Evolutionary conservation across 192 early-diverging fungal species (phyloP).

Genomic region (Oehlia diaphana): DNA sequence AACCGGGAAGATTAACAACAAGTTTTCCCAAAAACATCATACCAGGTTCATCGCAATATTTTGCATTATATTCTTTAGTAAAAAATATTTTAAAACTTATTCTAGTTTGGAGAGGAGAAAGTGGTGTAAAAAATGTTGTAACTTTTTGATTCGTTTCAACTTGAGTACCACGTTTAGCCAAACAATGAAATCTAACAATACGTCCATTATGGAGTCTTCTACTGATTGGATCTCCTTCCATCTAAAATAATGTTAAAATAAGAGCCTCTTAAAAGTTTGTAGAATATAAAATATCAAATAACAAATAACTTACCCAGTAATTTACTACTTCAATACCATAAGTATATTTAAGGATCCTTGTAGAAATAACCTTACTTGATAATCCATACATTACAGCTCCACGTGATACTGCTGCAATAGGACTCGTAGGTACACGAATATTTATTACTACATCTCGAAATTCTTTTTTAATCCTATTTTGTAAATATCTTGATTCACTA

Average conservation of each 20-base stretch:
- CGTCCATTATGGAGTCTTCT: not conserved
- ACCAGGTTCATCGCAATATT: not conserved
- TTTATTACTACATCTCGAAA: constrained; percentile 32
- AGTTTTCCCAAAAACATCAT: not conserved
- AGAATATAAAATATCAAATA: not conserved
- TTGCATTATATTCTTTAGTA: not conserved
- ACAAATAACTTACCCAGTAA: not conserved
- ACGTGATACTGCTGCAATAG: constrained; percentile 27
- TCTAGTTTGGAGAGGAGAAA: not conserved
- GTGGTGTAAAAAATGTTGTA: not conserved
- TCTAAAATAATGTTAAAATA: not conserved
- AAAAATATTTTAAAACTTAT: not conserved
- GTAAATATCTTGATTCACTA: constrained; percentile 37
- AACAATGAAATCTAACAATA: not conserved
- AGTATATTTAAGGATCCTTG: not conserved
- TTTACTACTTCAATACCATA: not conserved
- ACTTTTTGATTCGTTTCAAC: not conserved
- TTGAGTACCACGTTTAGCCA: not conserved
- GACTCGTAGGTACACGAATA: constrained; percentile 31
- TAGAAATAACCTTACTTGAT: not conserved
- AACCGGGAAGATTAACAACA: not conserved
- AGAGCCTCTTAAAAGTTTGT: too few relatives aligned
- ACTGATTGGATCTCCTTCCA: not conserved
- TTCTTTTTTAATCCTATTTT: constrained; percentile 37
- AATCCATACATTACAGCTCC: not conserved